Evolutionary conservation across 169 alveolate genomes (phyloP), one percentile per base, ranked within the genome.

Genomic region (Plasmodium gaboni): DNA sequence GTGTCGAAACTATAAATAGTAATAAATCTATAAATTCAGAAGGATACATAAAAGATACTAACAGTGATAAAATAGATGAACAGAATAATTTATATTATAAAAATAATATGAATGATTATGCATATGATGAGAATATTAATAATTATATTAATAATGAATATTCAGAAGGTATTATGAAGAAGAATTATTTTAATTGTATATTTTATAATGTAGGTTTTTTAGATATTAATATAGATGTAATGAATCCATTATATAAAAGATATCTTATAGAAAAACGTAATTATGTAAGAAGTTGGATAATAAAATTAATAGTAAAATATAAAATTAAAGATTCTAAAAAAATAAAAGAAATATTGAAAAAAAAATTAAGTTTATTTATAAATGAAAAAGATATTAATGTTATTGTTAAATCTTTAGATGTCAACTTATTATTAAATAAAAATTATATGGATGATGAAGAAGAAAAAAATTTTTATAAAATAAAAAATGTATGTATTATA

Each of bases 321-420:
- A 68, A 83, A 68, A 55, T 83, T 2, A 83, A 83, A 71, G 91
- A 83, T 7, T 13, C 73, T 10, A 67, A 57, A 68, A 83, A 83
- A 38, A 68, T 83, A 3, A 83, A 83, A 83, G 91, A 83, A 57
- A 65, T 83, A 19, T 55, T 83, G 42, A 83, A 83, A 46, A 32
- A 3, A 42, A 83, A 83, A 24, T 55, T 83, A 24, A 55, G 17
- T 60, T 24, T 60, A 7, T 83, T 83, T 55, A 67, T 83, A 1
- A 83, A 68, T 53, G 91, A 83, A 53, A 83, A 69, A n/a, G 91
- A 83, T 60, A 68, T 83, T 32, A 83, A 50, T 48, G 91, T 83
- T 4, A 15, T 83, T 83, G 67, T 83, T n/a, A 67, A 69, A 46
- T 83, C 91, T 0, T 26, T 83, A 8, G 91, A 83, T n/a, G 15